A percentile compares a stretch with the other conserved stretches of the same genome.
phyloP scores from a whole-genome alignment of 2,329 filamentous ascomycete genomes.

The Colletotrichum tofieldiae region DNA sequence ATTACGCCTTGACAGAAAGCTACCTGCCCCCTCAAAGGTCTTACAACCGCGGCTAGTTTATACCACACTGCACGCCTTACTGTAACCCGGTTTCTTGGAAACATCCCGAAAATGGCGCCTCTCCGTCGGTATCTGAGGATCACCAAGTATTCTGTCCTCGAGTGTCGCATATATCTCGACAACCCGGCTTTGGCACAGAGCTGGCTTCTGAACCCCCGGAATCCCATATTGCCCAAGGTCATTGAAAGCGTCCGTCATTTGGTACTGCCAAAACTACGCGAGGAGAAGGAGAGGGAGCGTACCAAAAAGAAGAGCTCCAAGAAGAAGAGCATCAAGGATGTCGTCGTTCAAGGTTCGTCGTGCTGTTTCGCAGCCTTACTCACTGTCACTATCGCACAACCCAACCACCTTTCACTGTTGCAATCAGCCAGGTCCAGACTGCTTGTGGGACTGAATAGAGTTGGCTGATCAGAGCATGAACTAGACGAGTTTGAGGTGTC shows the following conservation, averaged over 20 bases:
- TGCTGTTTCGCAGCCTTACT: slow-evolving; percentile 14
- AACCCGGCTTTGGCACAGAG: slow-evolving; percentile 86
- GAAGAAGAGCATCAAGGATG: slow-evolving; percentile 89
- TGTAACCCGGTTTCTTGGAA: background rate
- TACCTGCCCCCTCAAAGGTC: background rate
- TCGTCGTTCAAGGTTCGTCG: slow-evolving; percentile 81
- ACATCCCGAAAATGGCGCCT: slow-evolving; percentile 77
- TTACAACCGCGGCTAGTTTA: background rate
- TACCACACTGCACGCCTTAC: background rate
- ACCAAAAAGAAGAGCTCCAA: slow-evolving; percentile 76
- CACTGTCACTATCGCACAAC: slow-evolving; percentile 7
- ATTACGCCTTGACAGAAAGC: background rate
- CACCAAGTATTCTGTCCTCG: slow-evolving; percentile 93
- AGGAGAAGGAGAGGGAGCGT: slow-evolving; percentile 80
- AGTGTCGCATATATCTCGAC: slow-evolving; percentile 96
- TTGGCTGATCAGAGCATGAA: slow-evolving; percentile 23
- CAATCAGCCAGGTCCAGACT: slow-evolving; percentile 15
- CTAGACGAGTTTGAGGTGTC: slow-evolving; percentile 96
- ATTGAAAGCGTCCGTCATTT: slow-evolving; percentile 88
- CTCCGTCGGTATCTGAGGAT: slow-evolving; percentile 92
- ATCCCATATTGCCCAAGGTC: slow-evolving; percentile 84
- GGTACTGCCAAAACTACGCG: slow-evolving; percentile 90
- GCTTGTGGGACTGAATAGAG: background rate
- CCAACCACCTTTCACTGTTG: slow-evolving; percentile 40
- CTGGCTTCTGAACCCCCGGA: slow-evolving; percentile 85